A percentile compares a stretch with the other conserved stretches of the same genome.
phyloP scores from a whole-genome alignment of 305 asterid genomes.

The Fraxinus angustifolia region DNA sequence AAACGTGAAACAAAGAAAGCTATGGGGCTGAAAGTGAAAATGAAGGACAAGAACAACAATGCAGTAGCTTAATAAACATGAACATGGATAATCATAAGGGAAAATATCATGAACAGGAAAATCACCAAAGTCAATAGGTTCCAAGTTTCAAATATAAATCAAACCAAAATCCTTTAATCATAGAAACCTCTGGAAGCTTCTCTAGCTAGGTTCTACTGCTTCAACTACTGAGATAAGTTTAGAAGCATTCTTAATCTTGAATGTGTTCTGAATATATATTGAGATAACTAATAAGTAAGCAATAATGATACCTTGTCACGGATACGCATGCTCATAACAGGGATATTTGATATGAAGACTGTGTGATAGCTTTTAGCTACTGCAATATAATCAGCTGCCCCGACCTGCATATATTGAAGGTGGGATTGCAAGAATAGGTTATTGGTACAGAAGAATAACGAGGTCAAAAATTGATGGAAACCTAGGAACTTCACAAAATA shows the following conservation, averaged over 20 bases:
- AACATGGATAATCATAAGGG: background rate
- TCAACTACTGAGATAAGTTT: background rate
- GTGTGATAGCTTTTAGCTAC: conserved; percentile 81
- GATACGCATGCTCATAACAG: conserved; percentile 92
- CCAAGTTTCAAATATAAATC: background rate
- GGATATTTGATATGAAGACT: conserved; percentile 80
- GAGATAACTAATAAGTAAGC: background rate
- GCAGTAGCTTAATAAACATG: background rate
- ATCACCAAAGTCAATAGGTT: background rate
- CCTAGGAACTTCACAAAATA: conserved; percentile 2
- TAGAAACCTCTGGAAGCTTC: background rate
- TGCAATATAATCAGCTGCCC: conserved; percentile 97
- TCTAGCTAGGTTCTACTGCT: background rate
- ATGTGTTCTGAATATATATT: background rate
- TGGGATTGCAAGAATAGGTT: conserved; percentile 14
- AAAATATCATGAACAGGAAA: background rate
- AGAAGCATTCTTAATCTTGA: background rate
- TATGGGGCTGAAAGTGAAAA: background rate
- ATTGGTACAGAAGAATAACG: background rate
- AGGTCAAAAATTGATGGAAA: conserved; percentile 7
- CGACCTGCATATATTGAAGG: conserved; percentile 56
- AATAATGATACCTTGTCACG: conserved; percentile 74
- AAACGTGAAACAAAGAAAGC: background rate
- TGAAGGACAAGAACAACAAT: background rate
- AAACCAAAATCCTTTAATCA: background rate